A percentile compares a stretch with the other conserved stretches of the same genome.
Conservation (phyloP, 2,329 filamentous ascomycete genomes). For the Diaporthe velutina region DNA sequence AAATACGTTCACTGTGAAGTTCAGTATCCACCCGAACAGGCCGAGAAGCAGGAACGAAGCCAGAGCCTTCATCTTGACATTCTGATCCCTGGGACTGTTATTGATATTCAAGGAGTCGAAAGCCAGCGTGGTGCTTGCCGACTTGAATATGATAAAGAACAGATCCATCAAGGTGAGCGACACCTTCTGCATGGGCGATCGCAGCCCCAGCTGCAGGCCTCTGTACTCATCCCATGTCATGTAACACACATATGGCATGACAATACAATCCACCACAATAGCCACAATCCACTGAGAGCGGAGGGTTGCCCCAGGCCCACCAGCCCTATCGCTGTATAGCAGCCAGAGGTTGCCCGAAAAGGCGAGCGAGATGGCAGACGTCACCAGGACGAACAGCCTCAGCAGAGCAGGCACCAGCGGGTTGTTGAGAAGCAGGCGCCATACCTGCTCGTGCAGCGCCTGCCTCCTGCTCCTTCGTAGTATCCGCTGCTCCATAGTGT, state of each 20-base stretch:
- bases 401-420: conserved; percentile 89
- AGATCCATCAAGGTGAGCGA: conserved; percentile 91
- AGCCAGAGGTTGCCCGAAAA: conserved; percentile 81
- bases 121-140: conserved; percentile 89
- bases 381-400: conserved; percentile 84
- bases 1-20: conserved; percentile 88
- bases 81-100: conserved; percentile 44
- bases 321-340: conserved; percentile 56
- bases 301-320: conserved; percentile 14
- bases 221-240: conserved; percentile 98
- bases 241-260: conserved; percentile 90
- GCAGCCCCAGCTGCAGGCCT: conserved; percentile 89
- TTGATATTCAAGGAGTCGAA: conserved; percentile 83
- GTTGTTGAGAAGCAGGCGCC: conserved; percentile 80
- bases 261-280: conserved; percentile 88
- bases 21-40: conserved; percentile 89
- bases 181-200: conserved; percentile 86
- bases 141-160: conserved; percentile 97
- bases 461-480: conserved; percentile 50
- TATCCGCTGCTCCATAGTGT: conserved; percentile 31
- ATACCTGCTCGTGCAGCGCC: conserved; percentile 71
- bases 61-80: conserved; percentile 65
- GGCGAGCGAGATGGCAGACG: conserved; percentile 84
- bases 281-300: conserved; percentile 88
- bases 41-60: conserved; percentile 85